Evolutionary conservation across 164 flowering plant species (phyloP).

Genomic region (Sextonia rubra): DNA sequence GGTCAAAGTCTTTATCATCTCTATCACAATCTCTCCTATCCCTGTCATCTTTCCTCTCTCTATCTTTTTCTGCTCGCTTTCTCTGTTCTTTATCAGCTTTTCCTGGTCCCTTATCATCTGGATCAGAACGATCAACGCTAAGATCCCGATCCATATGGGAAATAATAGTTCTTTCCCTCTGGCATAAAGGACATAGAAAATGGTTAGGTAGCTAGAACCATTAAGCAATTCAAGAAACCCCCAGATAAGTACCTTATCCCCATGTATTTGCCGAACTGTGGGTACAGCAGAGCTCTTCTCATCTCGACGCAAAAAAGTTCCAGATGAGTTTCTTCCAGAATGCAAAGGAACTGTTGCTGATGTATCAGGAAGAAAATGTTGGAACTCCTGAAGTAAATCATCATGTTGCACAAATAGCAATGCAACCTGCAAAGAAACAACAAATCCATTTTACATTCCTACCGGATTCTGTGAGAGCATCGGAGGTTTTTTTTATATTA

Average conservation of each 20-base stretch:
- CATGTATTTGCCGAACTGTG: conserved; percentile 38
- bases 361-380: conserved; percentile 59
- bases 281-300: conserved; percentile 51
- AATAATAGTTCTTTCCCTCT: conserved; percentile 58
- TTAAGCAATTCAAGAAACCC: background rate
- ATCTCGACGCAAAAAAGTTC: conserved; percentile 25
- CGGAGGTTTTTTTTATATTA: no score
- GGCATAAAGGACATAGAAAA: conserved; percentile 11
- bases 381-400: conserved; percentile 64
- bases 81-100: conserved; percentile 54
- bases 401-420: conserved; percentile 52
- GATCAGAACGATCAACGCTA: conserved; percentile 54
- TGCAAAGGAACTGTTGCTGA: conserved; percentile 36
- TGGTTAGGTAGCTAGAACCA: background rate
- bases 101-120: conserved; percentile 36
- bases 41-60: conserved; percentile 53
- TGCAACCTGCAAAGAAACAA: conserved; percentile 42
- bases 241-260: conserved; percentile 39
- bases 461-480: background rate
- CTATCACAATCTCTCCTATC: conserved; percentile 49
- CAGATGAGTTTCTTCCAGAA: conserved; percentile 36
- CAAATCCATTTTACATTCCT: background rate
- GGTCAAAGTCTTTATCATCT: conserved; percentile 59
- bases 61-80: conserved; percentile 56
- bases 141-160: conserved; percentile 49